A percentile compares a stretch with the other conserved stretches of the same genome.
Evolutionary conservation across 2,329 filamentous ascomycete genomes (phyloP).

Genomic region (Emmonsiellopsis sp.): DNA sequence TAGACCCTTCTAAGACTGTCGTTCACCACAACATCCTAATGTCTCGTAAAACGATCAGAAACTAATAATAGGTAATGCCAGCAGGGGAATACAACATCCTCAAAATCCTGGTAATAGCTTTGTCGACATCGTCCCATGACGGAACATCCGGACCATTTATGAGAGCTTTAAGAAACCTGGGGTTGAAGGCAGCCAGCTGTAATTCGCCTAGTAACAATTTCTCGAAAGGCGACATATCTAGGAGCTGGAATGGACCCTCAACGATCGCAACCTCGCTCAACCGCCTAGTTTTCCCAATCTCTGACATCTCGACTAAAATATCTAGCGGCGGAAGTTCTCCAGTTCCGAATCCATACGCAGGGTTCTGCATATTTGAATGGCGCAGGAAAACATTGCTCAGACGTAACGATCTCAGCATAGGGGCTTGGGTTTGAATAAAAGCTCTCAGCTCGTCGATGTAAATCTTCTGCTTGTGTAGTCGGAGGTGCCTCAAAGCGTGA

Average conservation of each 20-base stretch:
- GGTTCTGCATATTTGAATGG: background rate
- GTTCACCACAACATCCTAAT: no score
- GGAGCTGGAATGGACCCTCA: background rate
- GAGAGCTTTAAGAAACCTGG: background rate
- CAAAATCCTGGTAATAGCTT: no score
- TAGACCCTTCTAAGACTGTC: no score
- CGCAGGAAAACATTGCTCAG: background rate
- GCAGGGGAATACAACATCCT: no score
- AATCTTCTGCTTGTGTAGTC: background rate
- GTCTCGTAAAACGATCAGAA: no score
- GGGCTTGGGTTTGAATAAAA: background rate
- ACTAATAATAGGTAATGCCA: no score
- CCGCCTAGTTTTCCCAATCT: background rate
- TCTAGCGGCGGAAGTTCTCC: background rate
- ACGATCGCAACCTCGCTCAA: background rate
- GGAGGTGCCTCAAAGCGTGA: background rate
- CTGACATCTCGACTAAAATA: background rate
- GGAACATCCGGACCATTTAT: background rate
- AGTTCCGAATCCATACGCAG: background rate
- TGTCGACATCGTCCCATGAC: no score
- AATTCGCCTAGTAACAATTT: background rate
- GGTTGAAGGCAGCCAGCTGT: background rate
- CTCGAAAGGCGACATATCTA: background rate
- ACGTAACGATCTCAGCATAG: background rate
- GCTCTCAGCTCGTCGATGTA: background rate